Conservation (phyloP, 306 rosid species). For the Cucumis sativus region DNA sequence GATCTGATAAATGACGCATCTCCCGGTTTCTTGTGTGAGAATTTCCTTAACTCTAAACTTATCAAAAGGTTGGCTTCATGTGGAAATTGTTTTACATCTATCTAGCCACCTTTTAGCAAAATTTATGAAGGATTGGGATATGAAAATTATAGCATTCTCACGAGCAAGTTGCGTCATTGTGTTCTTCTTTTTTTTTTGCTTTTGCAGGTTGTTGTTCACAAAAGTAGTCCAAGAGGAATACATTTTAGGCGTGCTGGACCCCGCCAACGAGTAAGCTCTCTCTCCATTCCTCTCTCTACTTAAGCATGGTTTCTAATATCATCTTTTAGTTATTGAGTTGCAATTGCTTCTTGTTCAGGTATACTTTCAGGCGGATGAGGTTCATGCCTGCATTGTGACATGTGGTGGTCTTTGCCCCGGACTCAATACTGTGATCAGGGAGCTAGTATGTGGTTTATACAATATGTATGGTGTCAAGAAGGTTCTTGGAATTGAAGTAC, state of each 20-base stretch:
- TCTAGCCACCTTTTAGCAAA: neutral
- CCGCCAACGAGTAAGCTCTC: constrained; percentile 55
- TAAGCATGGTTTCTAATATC: neutral
- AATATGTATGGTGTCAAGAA: constrained; percentile 83
- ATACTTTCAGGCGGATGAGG: constrained; percentile 74
- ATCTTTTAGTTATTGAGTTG: neutral
- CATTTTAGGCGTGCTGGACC: constrained; percentile 99
- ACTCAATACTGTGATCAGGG: constrained; percentile 95
- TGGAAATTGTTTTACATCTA: neutral
- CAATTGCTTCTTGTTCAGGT: constrained; percentile 30
- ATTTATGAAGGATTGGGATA: neutral
- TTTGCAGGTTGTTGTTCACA: constrained; percentile 64
- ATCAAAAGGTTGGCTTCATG: neutral
- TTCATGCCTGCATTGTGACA: constrained; percentile 83
- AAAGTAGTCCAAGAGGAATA: constrained; percentile 63
- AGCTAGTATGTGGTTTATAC: constrained; percentile 71
- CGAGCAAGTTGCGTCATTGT: neutral
- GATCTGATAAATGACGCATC: neutral
- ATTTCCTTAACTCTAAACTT: neutral
- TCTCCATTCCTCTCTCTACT: neutral
- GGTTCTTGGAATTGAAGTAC: constrained; percentile 70
- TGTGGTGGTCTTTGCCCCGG: constrained; percentile 99
- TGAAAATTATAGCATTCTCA: neutral
- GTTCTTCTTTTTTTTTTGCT: neutral
- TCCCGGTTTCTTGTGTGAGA: neutral